These are phyloP conservation scores for Capsella bursapastoris DNA, from an alignment of 345 rosid genomes.

Conservation along the genomic window DNA sequence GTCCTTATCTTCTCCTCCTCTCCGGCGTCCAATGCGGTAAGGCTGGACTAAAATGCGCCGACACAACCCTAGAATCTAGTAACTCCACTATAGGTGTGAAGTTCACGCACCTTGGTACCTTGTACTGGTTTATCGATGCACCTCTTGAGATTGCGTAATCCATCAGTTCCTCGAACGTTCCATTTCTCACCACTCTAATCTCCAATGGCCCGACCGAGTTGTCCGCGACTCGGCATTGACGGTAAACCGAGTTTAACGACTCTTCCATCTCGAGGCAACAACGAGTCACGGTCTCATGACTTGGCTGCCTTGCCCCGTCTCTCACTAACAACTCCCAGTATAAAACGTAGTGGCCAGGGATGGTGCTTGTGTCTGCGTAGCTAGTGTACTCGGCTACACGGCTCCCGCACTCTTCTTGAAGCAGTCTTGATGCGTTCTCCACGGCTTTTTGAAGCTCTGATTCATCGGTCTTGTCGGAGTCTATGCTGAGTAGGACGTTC, in stretches of 20 bases:
- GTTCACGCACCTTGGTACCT: conserved; percentile 94
- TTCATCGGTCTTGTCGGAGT: conserved; percentile 92
- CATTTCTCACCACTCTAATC: conserved; percentile 78
- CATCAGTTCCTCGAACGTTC: conserved; percentile 97
- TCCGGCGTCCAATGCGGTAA: conserved; percentile 85
- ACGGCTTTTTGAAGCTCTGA: conserved; percentile 83
- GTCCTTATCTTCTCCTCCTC: conserved; percentile 51
- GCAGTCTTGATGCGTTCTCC: conserved; percentile 63
- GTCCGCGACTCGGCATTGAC: conserved; percentile 85
- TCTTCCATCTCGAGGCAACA: conserved; percentile 94
- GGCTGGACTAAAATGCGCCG: conserved; percentile 72
- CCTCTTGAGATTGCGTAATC: conserved; percentile 95
- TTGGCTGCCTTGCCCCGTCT: conserved; percentile 56
- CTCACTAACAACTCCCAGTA: conserved; percentile 80
- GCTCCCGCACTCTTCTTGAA: conserved; percentile 51
- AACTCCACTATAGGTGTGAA: conserved; percentile 87
- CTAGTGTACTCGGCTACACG: conserved; percentile 95
- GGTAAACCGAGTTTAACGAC: conserved; percentile 84
- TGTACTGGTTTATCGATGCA: conserved; percentile 95
- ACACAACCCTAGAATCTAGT: conserved; percentile 76
- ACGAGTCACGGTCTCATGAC: conserved; percentile 48
- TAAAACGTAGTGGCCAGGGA: conserved; percentile 93
- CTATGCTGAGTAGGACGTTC: conserved; percentile 87
- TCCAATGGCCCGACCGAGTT: conserved; percentile 85
- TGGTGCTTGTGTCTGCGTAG: conserved; percentile 70